A percentile compares a stretch with the other conserved stretches of the same genome.
Evolutionary conservation across 2,329 filamentous ascomycete genomes (phyloP).

Genomic region (Xylariaceae sp.): DNA sequence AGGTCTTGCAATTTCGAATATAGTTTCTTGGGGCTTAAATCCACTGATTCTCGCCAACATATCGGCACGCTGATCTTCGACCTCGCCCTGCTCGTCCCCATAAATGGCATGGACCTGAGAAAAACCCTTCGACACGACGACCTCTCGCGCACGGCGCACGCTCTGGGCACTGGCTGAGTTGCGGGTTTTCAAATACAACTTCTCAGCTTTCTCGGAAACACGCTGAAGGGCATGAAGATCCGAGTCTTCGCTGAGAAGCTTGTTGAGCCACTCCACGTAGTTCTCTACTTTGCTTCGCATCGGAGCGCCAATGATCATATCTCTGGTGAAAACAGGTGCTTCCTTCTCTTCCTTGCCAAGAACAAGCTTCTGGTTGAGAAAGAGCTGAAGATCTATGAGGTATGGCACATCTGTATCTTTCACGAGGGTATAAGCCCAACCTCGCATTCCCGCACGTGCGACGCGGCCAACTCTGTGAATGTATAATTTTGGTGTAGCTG

Average conservation of each 20-base stretch:
- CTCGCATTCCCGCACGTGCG: conserved; percentile 84
- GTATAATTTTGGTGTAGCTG: conserved; percentile 93
- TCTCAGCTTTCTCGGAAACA: conserved; percentile 85
- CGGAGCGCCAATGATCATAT: conserved; percentile 78
- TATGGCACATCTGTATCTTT: conserved; percentile 87
- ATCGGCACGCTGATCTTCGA: conserved; percentile 70
- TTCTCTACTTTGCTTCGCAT: conserved; percentile 69
- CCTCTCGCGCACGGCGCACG: conserved; percentile 77
- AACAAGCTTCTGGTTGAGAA: conserved; percentile 79
- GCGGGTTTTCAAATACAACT: conserved; percentile 83
- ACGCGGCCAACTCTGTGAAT: conserved; percentile 95
- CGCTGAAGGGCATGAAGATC: conserved; percentile 68
- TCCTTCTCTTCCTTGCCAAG: conserved; percentile 62
- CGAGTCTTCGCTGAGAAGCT: conserved; percentile 67
- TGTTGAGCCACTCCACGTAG: conserved; percentile 78
- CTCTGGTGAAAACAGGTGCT: conserved; percentile 68
- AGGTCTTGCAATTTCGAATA: conserved; percentile 87
- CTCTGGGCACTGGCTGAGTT: conserved; percentile 89
- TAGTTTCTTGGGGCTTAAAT: conserved; percentile 86
- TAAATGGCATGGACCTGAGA: conserved; percentile 78
- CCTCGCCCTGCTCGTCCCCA: conserved; percentile 59
- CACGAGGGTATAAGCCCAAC: conserved; percentile 93
- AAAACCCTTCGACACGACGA: conserved; percentile 68
- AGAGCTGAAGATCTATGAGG: conserved; percentile 87
- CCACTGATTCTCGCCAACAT: conserved; percentile 88